Conservation (phyloP, 345 rosid genomes). For the Limnanthes douglasii region DNA sequence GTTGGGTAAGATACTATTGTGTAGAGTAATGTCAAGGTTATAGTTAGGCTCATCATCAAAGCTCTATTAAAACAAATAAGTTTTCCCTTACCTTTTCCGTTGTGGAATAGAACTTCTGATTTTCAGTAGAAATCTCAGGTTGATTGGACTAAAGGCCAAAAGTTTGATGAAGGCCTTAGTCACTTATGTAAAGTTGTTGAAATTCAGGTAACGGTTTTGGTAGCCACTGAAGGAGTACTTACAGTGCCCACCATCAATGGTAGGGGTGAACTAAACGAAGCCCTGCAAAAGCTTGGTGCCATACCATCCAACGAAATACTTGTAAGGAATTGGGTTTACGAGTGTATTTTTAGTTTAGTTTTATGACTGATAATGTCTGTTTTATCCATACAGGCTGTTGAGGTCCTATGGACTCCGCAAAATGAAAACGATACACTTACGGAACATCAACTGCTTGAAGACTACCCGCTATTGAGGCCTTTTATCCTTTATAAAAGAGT, state of each 20-base stretch:
- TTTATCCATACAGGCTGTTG: conserved; percentile 86
- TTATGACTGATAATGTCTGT: no score
- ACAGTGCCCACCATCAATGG: conserved; percentile 65
- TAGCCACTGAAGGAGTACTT: conserved; percentile 82
- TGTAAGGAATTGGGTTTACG: conserved; percentile 36
- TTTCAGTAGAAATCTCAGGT: no score
- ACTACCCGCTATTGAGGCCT: conserved; percentile 86
- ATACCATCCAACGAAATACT: conserved; percentile 54
- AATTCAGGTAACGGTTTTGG: conserved; percentile 65
- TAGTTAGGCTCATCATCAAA: no score
- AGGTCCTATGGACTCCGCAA: conserved; percentile 96
- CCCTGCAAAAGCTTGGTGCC: conserved; percentile 65
- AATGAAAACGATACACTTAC: conserved; percentile 62
- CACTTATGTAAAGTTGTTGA: not conserved
- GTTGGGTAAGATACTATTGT: no score
- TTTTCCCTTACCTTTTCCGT: no score
- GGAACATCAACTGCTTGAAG: conserved; percentile 71
- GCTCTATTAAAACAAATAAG: no score
- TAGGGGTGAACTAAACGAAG: conserved; percentile 60
- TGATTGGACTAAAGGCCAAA: no score
- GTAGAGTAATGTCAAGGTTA: no score
- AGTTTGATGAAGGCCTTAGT: no score
- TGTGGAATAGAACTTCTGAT: no score
- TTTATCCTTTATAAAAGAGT: no score
- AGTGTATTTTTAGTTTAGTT: no score